Conservation (phyloP, 2,329 filamentous ascomycete species). For the Dothidotthia symphoricarpi region DNA sequence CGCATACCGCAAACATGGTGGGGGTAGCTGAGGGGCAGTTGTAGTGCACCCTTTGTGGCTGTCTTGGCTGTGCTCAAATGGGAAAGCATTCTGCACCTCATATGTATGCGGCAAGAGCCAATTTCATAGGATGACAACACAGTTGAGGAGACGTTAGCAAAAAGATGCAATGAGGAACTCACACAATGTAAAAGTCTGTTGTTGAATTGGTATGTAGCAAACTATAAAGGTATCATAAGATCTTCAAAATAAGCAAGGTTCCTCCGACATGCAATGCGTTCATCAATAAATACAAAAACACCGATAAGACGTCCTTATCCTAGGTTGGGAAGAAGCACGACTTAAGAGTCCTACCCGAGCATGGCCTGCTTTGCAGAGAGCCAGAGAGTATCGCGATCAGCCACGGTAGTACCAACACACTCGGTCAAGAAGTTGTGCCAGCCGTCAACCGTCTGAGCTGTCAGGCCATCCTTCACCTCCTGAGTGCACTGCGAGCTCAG, state of each 20-base stretch:
- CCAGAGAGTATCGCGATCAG: conserved; percentile 53
- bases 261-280: neutral
- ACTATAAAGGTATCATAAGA: neutral
- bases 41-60: neutral
- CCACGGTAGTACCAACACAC: conserved; percentile 55
- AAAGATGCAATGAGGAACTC: no score
- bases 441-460: conserved; percentile 49
- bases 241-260: neutral
- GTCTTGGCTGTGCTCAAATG: no score
- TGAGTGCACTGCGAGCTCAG: conserved; percentile 54
- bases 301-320: no score
- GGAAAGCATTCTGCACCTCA: neutral
- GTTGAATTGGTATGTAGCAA: neutral
- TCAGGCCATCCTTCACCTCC: conserved; percentile 47
- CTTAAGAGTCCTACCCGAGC: conserved; percentile 2
- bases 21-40: conserved; percentile 1
- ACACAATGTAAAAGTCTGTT: no score
- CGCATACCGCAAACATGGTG: no score
- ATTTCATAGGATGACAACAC: no score
- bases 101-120: neutral
- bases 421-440: conserved; percentile 54
- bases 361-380: conserved; percentile 40
- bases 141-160: no score
- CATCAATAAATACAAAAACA: no score
- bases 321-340: no score